These are phyloP conservation scores for Ceratobasidium sp. DNA, from an alignment of 1,284 basidiomycete genomes.

Conservation along the genomic window DNA sequence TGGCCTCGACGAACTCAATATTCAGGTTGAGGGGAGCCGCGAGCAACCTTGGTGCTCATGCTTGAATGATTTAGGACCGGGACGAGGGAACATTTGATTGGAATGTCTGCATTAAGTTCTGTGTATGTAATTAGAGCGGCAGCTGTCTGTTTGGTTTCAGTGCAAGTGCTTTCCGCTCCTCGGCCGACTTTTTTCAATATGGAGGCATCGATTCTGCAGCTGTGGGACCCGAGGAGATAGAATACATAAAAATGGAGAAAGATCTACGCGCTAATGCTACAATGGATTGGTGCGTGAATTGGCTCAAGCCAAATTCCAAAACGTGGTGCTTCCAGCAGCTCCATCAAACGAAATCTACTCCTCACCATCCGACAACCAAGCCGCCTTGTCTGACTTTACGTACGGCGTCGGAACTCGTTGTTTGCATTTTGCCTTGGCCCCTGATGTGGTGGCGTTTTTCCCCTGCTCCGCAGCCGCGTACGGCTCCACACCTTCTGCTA, in stretches of 20 bases:
- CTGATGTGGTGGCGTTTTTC: not conserved
- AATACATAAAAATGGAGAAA: constrained; percentile 14
- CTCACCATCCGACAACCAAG: constrained; percentile 19
- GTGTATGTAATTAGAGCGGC: not conserved
- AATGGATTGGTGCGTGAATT: not conserved
- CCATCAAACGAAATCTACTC: constrained; percentile 19
- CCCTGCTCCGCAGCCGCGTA: not conserved
- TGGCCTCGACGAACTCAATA: constrained; percentile 83
- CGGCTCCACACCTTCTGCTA: constrained; percentile 16
- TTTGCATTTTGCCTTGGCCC: constrained; percentile 12
- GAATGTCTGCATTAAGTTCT: not conserved
- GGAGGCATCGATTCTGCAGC: not conserved
- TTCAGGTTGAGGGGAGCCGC: constrained; percentile 69
- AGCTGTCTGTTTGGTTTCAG: not conserved
- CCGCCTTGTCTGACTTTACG: constrained; percentile 31
- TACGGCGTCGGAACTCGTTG: constrained; percentile 26
- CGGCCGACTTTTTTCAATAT: constrained; percentile 9
- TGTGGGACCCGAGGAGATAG: not conserved
- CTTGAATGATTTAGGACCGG: constrained; percentile 28
- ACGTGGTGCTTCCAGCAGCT: constrained; percentile 7
- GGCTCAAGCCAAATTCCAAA: constrained; percentile 5
- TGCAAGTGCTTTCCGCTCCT: not conserved
- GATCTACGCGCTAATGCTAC: constrained; percentile 22
- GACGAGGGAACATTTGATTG: constrained; percentile 12
- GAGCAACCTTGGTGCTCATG: constrained; percentile 38